Percentiles rank a stretch among this genome's conserved stretches.
Evolutionary conservation across 2,329 filamentous ascomycete genomes (phyloP).

Genomic region (Fusarium irregulare): DNA sequence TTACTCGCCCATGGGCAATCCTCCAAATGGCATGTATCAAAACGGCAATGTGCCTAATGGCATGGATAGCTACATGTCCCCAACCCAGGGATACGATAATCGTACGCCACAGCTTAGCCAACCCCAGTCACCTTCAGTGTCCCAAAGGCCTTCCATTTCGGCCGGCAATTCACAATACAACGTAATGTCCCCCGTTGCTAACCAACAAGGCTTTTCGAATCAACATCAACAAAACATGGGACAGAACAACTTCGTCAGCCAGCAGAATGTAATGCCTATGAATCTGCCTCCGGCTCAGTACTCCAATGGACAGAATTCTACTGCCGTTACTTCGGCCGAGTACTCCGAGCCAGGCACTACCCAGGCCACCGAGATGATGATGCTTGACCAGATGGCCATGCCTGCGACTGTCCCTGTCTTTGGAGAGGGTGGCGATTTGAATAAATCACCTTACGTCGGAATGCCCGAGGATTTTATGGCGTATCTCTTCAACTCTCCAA

Average conservation of each 20-base stretch:
- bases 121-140: slow-evolving; percentile 54
- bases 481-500: slow-evolving; percentile 76
- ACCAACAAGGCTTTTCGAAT: slow-evolving; percentile 61
- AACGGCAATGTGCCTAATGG: slow-evolving; percentile 47
- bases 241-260: slow-evolving; percentile 65
- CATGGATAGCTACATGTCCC: slow-evolving; percentile 56
- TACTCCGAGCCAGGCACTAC: slow-evolving; percentile 60
- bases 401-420: slow-evolving; percentile 85
- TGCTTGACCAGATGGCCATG: slow-evolving; percentile 71
- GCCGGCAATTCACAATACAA: slow-evolving; percentile 62
- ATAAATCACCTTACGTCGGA: slow-evolving; percentile 84
- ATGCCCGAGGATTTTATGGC: slow-evolving; percentile 90
- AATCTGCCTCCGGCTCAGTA: slow-evolving; percentile 72
- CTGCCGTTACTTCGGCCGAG: slow-evolving; percentile 53
- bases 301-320: slow-evolving; percentile 46
- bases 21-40: slow-evolving; percentile 52
- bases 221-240: slow-evolving; percentile 61
- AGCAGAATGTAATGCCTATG: slow-evolving; percentile 72
- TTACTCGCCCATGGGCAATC: slow-evolving; percentile 60
- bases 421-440: slow-evolving; percentile 79
- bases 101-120: slow-evolving; percentile 42
- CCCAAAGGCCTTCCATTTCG: slow-evolving; percentile 60
- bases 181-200: slow-evolving; percentile 64
- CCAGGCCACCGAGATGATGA: slow-evolving; percentile 65
- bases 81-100: slow-evolving; percentile 53